These are phyloP conservation scores for Oryza rufipogon DNA, from an alignment of 176 grass and related monocot genomes.

Conservation along the genomic window DNA sequence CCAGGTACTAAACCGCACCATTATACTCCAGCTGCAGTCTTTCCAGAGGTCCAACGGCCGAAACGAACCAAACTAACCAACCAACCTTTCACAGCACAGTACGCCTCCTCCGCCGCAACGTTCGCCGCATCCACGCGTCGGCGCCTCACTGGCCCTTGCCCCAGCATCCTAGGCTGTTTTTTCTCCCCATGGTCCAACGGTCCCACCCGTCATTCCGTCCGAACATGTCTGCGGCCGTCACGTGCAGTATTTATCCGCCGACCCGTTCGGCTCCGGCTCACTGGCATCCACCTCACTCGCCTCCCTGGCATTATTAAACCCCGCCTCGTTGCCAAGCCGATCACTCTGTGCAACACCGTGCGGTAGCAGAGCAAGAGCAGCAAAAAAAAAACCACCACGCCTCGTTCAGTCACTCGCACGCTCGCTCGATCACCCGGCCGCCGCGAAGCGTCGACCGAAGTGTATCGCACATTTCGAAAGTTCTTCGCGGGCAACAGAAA, in stretches of 20 bases:
- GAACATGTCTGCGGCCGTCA: conserved; percentile 34
- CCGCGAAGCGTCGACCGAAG: not conserved
- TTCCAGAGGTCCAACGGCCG: conserved; percentile 32
- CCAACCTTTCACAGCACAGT: not conserved
- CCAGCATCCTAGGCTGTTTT: conserved; percentile 51
- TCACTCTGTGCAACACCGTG: not conserved
- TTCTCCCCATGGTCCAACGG: not conserved
- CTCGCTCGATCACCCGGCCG: not conserved
- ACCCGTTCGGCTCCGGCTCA: conserved; percentile 23
- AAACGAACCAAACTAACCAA: conserved; percentile 44
- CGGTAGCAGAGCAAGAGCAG: not conserved
- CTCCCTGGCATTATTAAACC: conserved; percentile 38
- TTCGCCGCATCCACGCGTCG: conserved; percentile 39
- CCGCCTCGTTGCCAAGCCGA: not conserved
- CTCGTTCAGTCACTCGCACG: not conserved
- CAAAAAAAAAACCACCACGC: not conserved
- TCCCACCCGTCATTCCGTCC: conserved; percentile 33
- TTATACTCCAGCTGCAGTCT: not conserved
- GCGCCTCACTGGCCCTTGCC: conserved; percentile 6
- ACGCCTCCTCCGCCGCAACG: conserved; percentile 43
- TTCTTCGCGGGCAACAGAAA: not conserved
- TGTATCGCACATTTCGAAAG: not conserved
- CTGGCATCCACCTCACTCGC: conserved; percentile 10
- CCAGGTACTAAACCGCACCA: not conserved
- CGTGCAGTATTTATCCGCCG: conserved; percentile 53